Conservation (phyloP, 306 rosid genomes). For the Datisca glomerata region DNA sequence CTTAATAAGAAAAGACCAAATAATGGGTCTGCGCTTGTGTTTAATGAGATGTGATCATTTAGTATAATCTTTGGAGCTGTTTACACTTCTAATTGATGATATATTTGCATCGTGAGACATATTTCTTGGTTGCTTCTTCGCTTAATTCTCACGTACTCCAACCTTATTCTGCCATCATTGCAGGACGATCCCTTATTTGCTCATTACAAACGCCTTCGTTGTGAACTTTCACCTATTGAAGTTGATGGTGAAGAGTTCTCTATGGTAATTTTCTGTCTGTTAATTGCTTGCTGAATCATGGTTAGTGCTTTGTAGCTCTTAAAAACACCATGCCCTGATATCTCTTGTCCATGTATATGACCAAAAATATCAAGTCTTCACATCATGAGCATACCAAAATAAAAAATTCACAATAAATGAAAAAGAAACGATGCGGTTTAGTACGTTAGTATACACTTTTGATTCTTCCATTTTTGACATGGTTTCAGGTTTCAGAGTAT, state of each 20-base stretch:
- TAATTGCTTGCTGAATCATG: background rate
- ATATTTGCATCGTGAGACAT: too few species aligned
- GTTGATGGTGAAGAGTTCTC: conserved; percentile 50
- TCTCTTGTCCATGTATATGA: too few species aligned
- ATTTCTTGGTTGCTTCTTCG: conserved; percentile 1
- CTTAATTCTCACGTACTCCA: background rate
- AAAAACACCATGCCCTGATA: too few species aligned
- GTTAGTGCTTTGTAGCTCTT: background rate
- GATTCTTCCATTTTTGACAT: conserved; percentile 2
- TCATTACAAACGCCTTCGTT: conserved; percentile 63
- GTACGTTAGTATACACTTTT: too few species aligned
- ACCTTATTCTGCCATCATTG: conserved; percentile 14
- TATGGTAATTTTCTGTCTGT: conserved; percentile 37
- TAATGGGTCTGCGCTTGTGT: too few species aligned
- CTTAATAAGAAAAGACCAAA: too few species aligned
- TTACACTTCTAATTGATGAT: too few species aligned
- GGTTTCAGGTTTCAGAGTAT: conserved; percentile 61
- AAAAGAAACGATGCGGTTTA: too few species aligned
- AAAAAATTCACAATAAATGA: too few species aligned
- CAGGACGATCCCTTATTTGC: conserved; percentile 74
- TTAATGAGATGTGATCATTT: too few species aligned
- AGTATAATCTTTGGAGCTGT: too few species aligned
- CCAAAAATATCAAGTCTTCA: conserved; percentile 7
- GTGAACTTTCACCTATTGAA: conserved; percentile 57
- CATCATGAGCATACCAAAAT: too few species aligned